phyloP scores from a whole-genome alignment of 2,329 filamentous ascomycete genomes.

The Fusarium austroafricanum region DNA sequence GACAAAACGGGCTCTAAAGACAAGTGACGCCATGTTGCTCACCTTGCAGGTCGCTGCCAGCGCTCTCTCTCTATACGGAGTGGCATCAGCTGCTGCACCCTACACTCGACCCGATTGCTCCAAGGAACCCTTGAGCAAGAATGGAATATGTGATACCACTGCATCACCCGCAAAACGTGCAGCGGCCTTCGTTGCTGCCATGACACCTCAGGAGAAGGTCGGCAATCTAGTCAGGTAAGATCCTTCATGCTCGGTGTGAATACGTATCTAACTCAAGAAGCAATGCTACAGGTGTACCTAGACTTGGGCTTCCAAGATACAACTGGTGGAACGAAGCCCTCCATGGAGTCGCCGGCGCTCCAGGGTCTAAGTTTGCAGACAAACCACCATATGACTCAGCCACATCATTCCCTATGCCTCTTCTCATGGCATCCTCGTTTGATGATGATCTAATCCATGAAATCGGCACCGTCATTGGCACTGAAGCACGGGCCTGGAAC shows the following conservation, averaged over 20 bases:
- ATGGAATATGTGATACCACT: background rate
- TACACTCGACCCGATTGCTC: background rate
- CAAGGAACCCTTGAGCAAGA: background rate
- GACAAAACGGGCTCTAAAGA: too few relatives aligned
- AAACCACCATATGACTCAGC: background rate
- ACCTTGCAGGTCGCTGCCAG: conserved; percentile 1
- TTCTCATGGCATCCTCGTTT: background rate
- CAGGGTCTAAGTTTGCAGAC: background rate
- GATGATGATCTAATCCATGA: background rate
- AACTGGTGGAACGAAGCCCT: conserved; percentile 28
- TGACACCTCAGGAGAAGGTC: conserved; percentile 2
- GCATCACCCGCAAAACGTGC: background rate
- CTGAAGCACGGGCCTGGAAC: background rate
- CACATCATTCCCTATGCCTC: conserved; percentile 8
- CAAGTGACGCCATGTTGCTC: background rate
- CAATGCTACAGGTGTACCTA: conserved; percentile 5
- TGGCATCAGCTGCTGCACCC: background rate
- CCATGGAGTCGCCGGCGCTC: background rate
- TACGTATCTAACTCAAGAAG: rapidly evolving
- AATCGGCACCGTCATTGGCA: background rate
- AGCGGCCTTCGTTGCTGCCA: background rate
- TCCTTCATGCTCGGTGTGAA: rapidly evolving
- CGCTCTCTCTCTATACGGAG: background rate
- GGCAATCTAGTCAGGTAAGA: conserved; percentile 4
- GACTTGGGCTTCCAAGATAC: conserved; percentile 5